Evolutionary conservation across 1,284 basidiomycete genomes (phyloP).

Genomic region (Coriolopsis trogii): DNA sequence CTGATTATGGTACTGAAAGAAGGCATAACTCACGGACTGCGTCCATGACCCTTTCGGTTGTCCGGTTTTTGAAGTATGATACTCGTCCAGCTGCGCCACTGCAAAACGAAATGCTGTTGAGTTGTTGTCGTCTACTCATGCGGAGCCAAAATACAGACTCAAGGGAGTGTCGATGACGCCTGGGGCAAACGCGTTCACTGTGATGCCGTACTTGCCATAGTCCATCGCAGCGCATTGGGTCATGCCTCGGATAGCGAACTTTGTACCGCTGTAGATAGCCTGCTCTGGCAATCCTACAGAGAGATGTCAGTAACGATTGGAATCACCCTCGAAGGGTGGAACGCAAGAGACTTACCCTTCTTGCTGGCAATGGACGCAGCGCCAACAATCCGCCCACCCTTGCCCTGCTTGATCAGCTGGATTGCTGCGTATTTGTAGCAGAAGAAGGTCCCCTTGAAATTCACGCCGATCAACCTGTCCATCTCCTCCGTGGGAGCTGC

Average conservation of each 20-base stretch:
- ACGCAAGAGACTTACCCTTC: slow-evolving; percentile 17
- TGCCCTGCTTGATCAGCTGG: slow-evolving; percentile 39
- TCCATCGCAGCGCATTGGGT: slow-evolving; percentile 34
- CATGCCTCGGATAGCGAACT: slow-evolving; percentile 37
- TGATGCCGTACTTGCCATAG: slow-evolving; percentile 23
- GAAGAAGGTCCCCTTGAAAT: slow-evolving; percentile 37
- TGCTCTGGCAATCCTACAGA: slow-evolving; percentile 12
- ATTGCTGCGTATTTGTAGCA: slow-evolving; percentile 40
- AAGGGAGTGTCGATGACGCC: slow-evolving; percentile 23
- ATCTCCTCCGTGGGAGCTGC: slow-evolving; percentile 28
- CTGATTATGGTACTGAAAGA: too few relatives aligned
- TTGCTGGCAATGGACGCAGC: slow-evolving; percentile 33
- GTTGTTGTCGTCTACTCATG: neutral
- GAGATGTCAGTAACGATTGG: neutral
- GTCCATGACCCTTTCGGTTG: slow-evolving; percentile 46
- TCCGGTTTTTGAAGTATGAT: slow-evolving; percentile 26
- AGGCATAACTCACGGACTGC: slow-evolving; percentile 42
- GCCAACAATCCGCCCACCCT: slow-evolving; percentile 39
- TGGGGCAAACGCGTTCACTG: slow-evolving; percentile 26
- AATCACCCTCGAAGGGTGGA: neutral
- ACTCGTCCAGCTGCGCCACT: slow-evolving; percentile 20
- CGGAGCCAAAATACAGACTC: slow-evolving; percentile 6
- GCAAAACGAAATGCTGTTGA: neutral
- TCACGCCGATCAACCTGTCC: slow-evolving; percentile 33
- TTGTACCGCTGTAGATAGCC: slow-evolving; percentile 27